phyloP scores from a whole-genome alignment of 2,329 filamentous ascomycete genomes.

The Alternaria burnsii region DNA sequence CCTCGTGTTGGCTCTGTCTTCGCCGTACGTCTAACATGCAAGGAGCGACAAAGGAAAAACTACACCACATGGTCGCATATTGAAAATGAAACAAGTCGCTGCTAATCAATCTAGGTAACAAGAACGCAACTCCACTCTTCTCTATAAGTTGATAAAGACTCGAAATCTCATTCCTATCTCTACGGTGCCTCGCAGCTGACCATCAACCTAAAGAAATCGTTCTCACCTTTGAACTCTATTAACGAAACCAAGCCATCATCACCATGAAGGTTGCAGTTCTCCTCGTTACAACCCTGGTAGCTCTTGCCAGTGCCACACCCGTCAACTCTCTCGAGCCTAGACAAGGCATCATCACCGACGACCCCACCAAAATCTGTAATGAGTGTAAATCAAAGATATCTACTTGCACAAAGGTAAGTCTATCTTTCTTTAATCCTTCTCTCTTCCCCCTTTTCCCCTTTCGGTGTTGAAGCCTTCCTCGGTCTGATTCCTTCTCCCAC shows the following conservation, averaged over 20 bases:
- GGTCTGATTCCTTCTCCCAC: neutral
- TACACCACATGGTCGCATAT: neutral
- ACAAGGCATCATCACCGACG: neutral
- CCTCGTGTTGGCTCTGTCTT: neutral
- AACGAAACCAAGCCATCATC: neutral
- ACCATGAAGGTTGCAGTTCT: neutral
- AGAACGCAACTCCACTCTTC: neutral
- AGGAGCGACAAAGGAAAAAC: slow-evolving; percentile 1
- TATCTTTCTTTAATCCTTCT: neutral
- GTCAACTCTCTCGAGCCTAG: neutral
- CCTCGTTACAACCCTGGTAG: neutral
- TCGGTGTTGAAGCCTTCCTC: neutral
- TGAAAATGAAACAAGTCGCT: neutral
- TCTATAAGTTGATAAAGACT: neutral
- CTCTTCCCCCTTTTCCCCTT: neutral
- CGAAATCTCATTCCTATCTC: neutral
- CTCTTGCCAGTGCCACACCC: neutral
- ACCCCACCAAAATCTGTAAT: neutral
- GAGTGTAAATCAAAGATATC: neutral
- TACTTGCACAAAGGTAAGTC: neutral
- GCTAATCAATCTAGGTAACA: neutral
- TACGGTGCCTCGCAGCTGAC: neutral
- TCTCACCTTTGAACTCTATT: neutral
- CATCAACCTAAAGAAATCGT: neutral
- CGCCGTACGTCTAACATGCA: neutral